A percentile compares a stretch with the other conserved stretches of the same genome.
phyloP scores from a whole-genome alignment of 768 basidiomycete species.

The Suillus clintonianus region DNA sequence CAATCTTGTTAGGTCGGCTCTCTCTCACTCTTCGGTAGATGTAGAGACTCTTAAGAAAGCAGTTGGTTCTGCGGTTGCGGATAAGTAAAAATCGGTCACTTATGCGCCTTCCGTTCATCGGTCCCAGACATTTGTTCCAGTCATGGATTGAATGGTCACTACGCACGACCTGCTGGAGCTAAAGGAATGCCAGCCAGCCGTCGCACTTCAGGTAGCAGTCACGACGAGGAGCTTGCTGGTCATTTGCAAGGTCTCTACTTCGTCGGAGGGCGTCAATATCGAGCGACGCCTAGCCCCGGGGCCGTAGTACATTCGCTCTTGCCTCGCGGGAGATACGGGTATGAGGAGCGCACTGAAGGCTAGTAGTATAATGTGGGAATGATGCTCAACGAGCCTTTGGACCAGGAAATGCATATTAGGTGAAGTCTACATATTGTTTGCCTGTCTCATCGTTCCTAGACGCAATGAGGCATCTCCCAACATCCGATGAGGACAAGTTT shows the following conservation, averaged over 20 bases:
- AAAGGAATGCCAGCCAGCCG: slow-evolving; percentile 94
- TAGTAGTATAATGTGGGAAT: slow-evolving; percentile 79
- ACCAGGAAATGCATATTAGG: slow-evolving; percentile 92
- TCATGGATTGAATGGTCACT: slow-evolving; percentile 51
- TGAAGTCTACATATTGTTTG: slow-evolving; percentile 18
- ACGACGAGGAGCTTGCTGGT: slow-evolving; percentile 78
- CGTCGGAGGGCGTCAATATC: slow-evolving; percentile 58
- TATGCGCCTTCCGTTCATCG: slow-evolving; percentile 78
- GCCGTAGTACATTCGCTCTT: slow-evolving; percentile 56
- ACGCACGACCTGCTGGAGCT: slow-evolving; percentile 69
- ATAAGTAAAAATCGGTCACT: slow-evolving; percentile 86
- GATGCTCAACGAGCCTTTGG: slow-evolving; percentile 91
- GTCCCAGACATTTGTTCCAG: slow-evolving; percentile 64
- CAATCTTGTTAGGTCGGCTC: slow-evolving; percentile 40
- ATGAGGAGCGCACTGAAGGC: slow-evolving; percentile 59
- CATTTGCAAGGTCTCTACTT: slow-evolving; percentile 75
- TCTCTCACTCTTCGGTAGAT: slow-evolving; percentile 57
- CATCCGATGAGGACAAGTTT: slow-evolving; percentile 88
- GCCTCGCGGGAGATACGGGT: slow-evolving; percentile 52
- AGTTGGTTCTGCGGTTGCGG: slow-evolving; percentile 62
- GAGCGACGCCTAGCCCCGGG: slow-evolving; percentile 56
- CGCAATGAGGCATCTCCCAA: slow-evolving; percentile 85
- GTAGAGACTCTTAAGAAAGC: slow-evolving; percentile 66
- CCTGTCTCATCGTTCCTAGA: slow-evolving; percentile 45
- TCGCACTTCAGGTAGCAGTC: slow-evolving; percentile 84